Base-by-base conservation (phyloP, 768 basidiomycete species). In the Hirschioporus abietinus region DNA sequence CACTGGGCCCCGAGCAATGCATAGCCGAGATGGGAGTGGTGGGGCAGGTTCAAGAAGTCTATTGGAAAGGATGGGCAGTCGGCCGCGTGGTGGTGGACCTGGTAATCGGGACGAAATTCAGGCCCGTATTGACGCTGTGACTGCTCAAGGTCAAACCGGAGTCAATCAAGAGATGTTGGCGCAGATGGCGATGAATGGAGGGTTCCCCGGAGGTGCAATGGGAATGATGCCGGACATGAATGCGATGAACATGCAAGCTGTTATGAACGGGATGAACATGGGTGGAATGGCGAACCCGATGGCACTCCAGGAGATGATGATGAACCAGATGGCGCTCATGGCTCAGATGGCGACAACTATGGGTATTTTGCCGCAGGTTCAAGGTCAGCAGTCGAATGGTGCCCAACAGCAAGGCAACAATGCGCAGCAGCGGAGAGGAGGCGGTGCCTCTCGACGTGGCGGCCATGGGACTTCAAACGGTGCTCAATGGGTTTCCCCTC, bases 291-390 rank as follows among this genome's bases (percentile, higher is more conserved):
- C 83, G 60, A 92, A 88, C 71, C 88, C 90, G 57, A 70, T 92
- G 68, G 78, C 90, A 77, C 76, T 96, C 70, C 94, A 95, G 76
- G 93, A 93, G 74, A 89, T 95, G 84, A 88, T 95, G 87, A 88
- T 92, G 85, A 91, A 85, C 75, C 90, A 95, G 74, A 93, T 93
- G 91, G 90, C 92, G 27, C 82, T 96, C 72, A 95, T 96, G 95
- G 88, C 91, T 65, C 93, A 95, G 78, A 92, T 96, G 88, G 91
- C 92, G 58, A 83, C 87, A 34, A 88, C 86, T 36, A 90, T 94
- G 85, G 91, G 89, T 30, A 89, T 93, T 75, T 82, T 92, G 12
- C 42, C 42, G 70, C 35, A 60, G 24, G 65, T n/a, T 36, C 60
- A 62, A 57, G 64, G 59, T 1, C 26, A 36, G 20, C 58, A 35